A percentile compares a stretch with the other conserved stretches of the same genome.
These are phyloP conservation scores for Perkinsela sp. DNA, from an alignment of 208 protist species.

Conservation along the genomic window DNA sequence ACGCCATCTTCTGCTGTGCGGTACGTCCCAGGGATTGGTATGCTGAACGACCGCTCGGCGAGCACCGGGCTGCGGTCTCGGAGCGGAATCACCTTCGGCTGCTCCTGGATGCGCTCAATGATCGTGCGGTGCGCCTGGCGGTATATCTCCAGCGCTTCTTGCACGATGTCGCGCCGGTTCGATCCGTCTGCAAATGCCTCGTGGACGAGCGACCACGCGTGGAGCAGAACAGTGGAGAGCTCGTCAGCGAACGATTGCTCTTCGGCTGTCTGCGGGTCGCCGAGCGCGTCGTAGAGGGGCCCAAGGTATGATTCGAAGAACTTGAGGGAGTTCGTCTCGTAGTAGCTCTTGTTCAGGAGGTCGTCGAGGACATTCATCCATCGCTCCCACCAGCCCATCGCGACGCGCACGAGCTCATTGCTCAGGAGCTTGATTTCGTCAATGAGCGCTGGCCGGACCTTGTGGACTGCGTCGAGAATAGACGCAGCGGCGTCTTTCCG, in stretches of 20 bases:
- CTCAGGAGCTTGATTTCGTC: slow-evolving; percentile 83
- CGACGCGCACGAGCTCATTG: slow-evolving; percentile 91
- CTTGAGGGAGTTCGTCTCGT: slow-evolving; percentile 25
- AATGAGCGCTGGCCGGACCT: slow-evolving; percentile 32
- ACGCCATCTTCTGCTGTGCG: slow-evolving; percentile 12
- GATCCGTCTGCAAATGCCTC: slow-evolving; percentile 4
- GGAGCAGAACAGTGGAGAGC: slow-evolving; percentile 23
- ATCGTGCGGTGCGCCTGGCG: slow-evolving; percentile 36
- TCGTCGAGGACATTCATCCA: slow-evolving; percentile 81
- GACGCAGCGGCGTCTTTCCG: slow-evolving; percentile 36
- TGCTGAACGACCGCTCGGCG: slow-evolving; percentile 61
- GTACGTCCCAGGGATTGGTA: slow-evolving; percentile 90
- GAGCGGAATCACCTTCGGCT: slow-evolving; percentile 21
- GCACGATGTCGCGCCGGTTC: slow-evolving; percentile 15
- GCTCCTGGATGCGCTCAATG: slow-evolving; percentile 26
- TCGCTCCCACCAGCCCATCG: slow-evolving; percentile 84
- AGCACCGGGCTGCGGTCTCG: slow-evolving; percentile 73
- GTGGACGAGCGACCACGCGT: slow-evolving; percentile 21
- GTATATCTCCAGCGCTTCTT: slow-evolving; percentile 53
- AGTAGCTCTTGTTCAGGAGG: slow-evolving; percentile 73
- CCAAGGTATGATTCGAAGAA: slow-evolving; percentile 56
- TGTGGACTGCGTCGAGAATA: slow-evolving; percentile 37
- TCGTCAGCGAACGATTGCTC: slow-evolving; percentile 72
- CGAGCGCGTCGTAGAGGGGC: slow-evolving; percentile 78
- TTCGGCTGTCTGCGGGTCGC: slow-evolving; percentile 56